These are phyloP conservation scores for Naumovozyma dairenensis DNA, from an alignment of 805 yeast genomes.

Conservation along the genomic window DNA sequence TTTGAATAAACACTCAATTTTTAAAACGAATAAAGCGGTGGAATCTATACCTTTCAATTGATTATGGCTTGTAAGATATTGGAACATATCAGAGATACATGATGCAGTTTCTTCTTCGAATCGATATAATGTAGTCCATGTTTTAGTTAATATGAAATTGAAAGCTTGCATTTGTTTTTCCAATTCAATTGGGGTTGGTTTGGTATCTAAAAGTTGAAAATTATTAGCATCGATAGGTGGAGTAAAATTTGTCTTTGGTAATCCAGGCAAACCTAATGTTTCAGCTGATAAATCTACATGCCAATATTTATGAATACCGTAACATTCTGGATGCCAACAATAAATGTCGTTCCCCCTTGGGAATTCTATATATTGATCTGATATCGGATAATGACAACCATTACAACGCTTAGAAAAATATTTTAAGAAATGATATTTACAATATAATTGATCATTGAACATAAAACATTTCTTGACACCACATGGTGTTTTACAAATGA, in stretches of 20 bases:
- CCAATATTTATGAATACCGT: conserved; percentile 96
- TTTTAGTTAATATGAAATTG: conserved; percentile 47
- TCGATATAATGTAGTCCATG: conserved; percentile 81
- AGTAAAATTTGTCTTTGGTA: conserved; percentile 22
- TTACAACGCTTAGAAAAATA: conserved; percentile 81
- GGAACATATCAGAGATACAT: conserved; percentile 84
- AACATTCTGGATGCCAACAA: conserved; percentile 99
- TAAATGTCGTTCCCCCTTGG: conserved; percentile 84
- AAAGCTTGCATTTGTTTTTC: conserved; percentile 53
- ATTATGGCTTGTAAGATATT: conserved; percentile 66
- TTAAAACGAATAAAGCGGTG: conserved; percentile 62
- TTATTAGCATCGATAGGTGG: conserved; percentile 11
- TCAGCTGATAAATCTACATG: conserved; percentile 67
- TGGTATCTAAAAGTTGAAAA: too few species aligned
- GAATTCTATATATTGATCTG: conserved; percentile 89
- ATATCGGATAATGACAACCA: conserved; percentile 84
- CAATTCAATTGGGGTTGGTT: conserved; percentile 39
- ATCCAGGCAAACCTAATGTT: conserved; percentile 38
- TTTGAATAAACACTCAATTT: conserved; percentile 64
- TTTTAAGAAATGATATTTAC: conserved; percentile 88
- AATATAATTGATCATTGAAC: conserved; percentile 70
- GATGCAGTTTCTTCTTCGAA: conserved; percentile 88
- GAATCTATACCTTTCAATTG: conserved; percentile 57
- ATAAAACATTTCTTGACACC: conserved; percentile 90
- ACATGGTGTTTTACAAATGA: conserved; percentile 74